Evolutionary conservation across 2,329 filamentous ascomycete genomes (phyloP).

Genomic region (Alternaria sp.): DNA sequence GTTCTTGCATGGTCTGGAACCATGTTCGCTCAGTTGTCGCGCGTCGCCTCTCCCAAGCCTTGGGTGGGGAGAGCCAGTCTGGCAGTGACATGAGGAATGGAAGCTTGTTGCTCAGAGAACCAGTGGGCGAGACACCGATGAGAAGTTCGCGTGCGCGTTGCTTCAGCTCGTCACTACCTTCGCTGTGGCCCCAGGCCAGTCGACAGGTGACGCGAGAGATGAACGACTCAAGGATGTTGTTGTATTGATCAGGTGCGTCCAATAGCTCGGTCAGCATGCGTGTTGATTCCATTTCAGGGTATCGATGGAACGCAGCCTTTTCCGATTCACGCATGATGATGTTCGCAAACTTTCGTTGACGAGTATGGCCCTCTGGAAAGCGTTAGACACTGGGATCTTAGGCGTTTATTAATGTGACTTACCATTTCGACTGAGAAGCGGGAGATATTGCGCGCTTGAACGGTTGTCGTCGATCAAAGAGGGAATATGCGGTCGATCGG

Average conservation of each 20-base stretch:
- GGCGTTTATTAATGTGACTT: conserved; percentile 5
- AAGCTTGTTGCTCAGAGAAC: conserved; percentile 54
- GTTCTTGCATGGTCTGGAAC: conserved; percentile 53
- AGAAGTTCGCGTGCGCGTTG: conserved; percentile 55
- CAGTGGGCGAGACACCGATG: conserved; percentile 54
- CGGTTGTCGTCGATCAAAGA: conserved; percentile 53
- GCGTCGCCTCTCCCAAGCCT: conserved; percentile 54
- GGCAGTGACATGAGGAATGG: conserved; percentile 55
- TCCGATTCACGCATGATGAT: conserved; percentile 55
- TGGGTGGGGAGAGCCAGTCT: conserved; percentile 51
- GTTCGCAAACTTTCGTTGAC: conserved; percentile 54
- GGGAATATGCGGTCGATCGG: conserved; percentile 54
- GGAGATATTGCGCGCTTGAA: conserved; percentile 54
- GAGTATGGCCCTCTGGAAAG: conserved; percentile 46
- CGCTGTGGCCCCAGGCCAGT: conserved; percentile 54
- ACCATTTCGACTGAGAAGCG: conserved; percentile 53
- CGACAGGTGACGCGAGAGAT: conserved; percentile 56
- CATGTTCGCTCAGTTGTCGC: conserved; percentile 52
- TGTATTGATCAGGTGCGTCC: conserved; percentile 52
- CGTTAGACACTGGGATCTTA: conserved; percentile 18
- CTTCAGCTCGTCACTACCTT: conserved; percentile 55
- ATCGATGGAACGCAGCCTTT: conserved; percentile 50
- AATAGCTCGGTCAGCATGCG: conserved; percentile 55
- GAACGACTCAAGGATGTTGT: conserved; percentile 53
- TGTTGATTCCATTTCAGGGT: conserved; percentile 54